Conservation (phyloP, 2,329 filamentous ascomycete species). For the Aspergillus sergii region DNA sequence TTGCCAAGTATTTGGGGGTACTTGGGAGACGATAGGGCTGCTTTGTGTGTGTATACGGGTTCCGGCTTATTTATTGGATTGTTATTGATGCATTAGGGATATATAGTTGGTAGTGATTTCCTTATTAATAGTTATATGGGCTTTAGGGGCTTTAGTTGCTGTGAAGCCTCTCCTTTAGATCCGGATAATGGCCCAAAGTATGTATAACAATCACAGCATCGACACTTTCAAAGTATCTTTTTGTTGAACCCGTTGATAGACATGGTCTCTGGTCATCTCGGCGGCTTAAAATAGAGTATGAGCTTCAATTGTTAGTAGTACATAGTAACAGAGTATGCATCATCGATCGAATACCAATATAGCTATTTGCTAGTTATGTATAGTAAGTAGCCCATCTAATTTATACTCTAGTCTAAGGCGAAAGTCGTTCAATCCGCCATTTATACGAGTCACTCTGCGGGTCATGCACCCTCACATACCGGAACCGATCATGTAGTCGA, state of each 20-base stretch:
- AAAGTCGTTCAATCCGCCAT: constrained; percentile 45
- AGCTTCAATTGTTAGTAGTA: background rate
- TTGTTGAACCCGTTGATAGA: background rate
- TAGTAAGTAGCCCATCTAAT: background rate
- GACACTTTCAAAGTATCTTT: no score
- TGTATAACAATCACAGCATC: no score
- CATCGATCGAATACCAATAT: background rate
- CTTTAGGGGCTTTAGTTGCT: background rate
- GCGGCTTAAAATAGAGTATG: background rate
- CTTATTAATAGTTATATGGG: background rate
- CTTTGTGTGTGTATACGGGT: background rate
- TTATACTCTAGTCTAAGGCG: constrained; percentile 31
- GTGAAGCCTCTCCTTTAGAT: background rate
- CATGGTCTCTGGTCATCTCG: background rate
- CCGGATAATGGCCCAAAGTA: no score
- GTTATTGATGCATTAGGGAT: background rate
- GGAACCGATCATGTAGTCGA: constrained; percentile 90
- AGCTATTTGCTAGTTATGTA: background rate
- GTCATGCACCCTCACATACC: constrained; percentile 73
- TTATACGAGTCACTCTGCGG: constrained; percentile 54
- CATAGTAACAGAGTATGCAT: background rate
- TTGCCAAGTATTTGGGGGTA: background rate
- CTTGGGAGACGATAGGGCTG: background rate
- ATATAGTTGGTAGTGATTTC: background rate
- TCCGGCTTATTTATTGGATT: background rate